These are phyloP conservation scores for Grosmannia serpens DNA, from an alignment of 2,329 filamentous ascomycete species.

Conservation along the genomic window DNA sequence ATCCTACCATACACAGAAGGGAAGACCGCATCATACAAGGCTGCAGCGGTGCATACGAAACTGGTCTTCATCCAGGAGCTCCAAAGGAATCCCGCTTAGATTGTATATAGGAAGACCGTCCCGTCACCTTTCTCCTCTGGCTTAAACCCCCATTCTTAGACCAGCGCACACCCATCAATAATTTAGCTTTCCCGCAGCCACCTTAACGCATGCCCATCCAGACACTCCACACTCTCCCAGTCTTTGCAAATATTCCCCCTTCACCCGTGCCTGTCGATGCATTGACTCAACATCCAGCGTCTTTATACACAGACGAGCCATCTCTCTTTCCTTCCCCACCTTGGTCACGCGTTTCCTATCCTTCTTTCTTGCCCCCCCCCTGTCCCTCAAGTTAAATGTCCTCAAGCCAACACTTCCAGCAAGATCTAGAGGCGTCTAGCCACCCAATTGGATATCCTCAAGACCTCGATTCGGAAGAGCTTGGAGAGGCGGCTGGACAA, in stretches of 20 bases:
- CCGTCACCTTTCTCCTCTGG: not conserved
- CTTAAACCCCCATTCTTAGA: not conserved
- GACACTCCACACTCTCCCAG: not conserved
- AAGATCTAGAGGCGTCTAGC: slow-evolving; percentile 1
- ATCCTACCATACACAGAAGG: not conserved
- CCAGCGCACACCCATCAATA: not conserved
- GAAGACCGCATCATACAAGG: not conserved
- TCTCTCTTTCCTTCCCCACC: not conserved
- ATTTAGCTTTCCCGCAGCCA: not conserved
- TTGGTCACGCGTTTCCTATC: not conserved
- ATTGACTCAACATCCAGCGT: not conserved
- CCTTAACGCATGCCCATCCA: not conserved
- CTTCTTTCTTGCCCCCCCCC: not conserved
- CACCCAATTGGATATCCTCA: not conserved
- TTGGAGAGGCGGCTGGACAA: not conserved
- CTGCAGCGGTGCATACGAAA: not conserved
- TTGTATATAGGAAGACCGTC: not conserved
- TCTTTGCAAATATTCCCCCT: not conserved
- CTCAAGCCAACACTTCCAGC: slow-evolving; percentile 5
- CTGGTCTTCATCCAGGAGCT: not conserved
- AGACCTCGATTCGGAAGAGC: not conserved
- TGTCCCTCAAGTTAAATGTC: slow-evolving; percentile 8
- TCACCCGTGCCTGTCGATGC: not conserved
- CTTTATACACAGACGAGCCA: not conserved
- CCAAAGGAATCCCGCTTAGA: no score